phyloP scores from a whole-genome alignment of 2,329 filamentous ascomycete species.

The Sporothrix euskadiensis region DNA sequence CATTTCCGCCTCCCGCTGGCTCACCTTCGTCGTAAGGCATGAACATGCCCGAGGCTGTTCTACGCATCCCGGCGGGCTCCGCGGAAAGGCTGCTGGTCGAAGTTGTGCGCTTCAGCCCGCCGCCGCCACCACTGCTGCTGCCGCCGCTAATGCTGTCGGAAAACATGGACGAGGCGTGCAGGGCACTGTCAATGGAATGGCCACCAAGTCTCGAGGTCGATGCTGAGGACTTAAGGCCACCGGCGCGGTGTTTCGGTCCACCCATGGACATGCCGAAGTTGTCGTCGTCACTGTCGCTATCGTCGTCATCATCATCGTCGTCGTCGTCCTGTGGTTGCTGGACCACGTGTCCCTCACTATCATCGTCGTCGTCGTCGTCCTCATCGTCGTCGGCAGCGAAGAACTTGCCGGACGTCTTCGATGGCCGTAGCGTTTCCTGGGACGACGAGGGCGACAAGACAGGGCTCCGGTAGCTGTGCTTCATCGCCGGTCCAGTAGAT shows the following conservation, averaged over 20 bases:
- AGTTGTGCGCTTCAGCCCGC: constrained; percentile 49
- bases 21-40: constrained; percentile 83
- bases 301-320: constrained; percentile 29
- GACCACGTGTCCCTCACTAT: constrained; percentile 27
- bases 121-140: constrained; percentile 22
- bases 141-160: background rate
- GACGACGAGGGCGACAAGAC: constrained; percentile 72
- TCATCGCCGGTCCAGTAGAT: constrained; percentile 62
- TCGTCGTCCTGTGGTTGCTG: constrained; percentile 30
- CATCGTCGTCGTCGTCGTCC: constrained; percentile 46
- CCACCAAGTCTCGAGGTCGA: constrained; percentile 29
- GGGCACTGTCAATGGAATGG: constrained; percentile 6
- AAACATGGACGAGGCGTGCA: constrained; percentile 28
- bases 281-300: constrained; percentile 33
- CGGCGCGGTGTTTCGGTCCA: constrained; percentile 3
- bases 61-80: constrained; percentile 64
- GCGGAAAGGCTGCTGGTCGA: constrained; percentile 53
- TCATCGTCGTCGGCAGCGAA: constrained; percentile 65
- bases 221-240: constrained; percentile 26
- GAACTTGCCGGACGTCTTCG: constrained; percentile 65
- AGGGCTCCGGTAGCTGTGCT: constrained; percentile 58
- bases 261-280: constrained; percentile 31
- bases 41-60: constrained; percentile 85
- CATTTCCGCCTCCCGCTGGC: constrained; percentile 53
- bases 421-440: constrained; percentile 76